These are phyloP conservation scores for Lactarius trivialis DNA, from an alignment of 768 basidiomycete species.

Conservation along the genomic window DNA sequence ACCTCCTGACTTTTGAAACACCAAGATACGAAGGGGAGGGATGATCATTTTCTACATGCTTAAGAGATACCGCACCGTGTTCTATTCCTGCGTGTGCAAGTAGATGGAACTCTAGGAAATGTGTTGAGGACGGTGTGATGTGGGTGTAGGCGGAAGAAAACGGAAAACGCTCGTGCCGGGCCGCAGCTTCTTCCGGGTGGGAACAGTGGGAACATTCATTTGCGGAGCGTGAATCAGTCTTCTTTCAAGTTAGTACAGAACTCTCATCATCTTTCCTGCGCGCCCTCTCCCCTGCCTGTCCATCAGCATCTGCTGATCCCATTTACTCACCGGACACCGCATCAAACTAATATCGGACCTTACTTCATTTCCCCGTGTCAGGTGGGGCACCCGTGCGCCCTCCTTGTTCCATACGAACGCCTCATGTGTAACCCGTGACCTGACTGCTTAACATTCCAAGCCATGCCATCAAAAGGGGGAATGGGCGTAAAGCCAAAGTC, in stretches of 20 bases:
- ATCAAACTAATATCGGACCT: neutral
- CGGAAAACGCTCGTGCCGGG: too few species aligned
- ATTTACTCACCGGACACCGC: neutral
- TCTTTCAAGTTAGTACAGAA: constrained; percentile 7
- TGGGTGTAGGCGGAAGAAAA: too few species aligned
- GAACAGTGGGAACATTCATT: too few species aligned
- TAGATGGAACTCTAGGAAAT: too few species aligned
- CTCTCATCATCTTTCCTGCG: constrained; percentile 1
- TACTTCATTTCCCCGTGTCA: neutral
- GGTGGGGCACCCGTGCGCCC: neutral
- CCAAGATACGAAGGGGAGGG: too few species aligned
- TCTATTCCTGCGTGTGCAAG: too few species aligned
- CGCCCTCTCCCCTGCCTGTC: neutral
- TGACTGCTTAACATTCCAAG: neutral
- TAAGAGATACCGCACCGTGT: too few species aligned
- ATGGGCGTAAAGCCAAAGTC: constrained; percentile 5
- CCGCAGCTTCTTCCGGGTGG: too few species aligned
- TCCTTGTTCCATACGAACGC: neutral
- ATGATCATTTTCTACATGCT: too few species aligned
- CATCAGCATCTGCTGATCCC: neutral
- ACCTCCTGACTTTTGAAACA: too few species aligned
- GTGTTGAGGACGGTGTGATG: too few species aligned
- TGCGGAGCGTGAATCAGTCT: constrained; percentile 19
- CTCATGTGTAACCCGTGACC: neutral
- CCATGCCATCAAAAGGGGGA: neutral